Evolutionary conservation across 140 eudicot genomes (phyloP), one percentile per base, ranked within the genome.

Genomic region (Stevia rebaudiana): DNA sequence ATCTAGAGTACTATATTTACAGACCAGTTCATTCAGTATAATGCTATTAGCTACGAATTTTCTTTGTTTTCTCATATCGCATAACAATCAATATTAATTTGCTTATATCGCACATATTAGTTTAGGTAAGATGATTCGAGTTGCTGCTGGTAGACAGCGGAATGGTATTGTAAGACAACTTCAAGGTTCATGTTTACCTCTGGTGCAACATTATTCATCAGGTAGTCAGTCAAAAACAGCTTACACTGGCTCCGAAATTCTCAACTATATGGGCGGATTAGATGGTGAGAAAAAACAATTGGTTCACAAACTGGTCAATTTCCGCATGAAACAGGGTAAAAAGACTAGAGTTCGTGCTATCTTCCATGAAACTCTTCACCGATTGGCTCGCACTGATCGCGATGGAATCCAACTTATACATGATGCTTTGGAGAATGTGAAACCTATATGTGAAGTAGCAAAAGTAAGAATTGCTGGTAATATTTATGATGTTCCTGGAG

Each of bases 401-500:
- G 82, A 72, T 59, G 78, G 65, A 11, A 61, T 77, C 28, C 59
- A 72, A 41, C 61, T 77, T 36, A 77, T 77, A 42, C 19, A 65
- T 33, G 82, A 77, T 59, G 78, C 82, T 8, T 12, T 72, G 19
- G 78, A 77, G 54, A 72, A 72, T 67, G 74, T 77, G 74, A 77
- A 77, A 17, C 82, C 82, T 16, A 60, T 77, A 2, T 77, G 82
- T 61, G 78, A 77, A 46, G 79, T 78, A 3, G 75, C 77, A 10
- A 78, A 72, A 72, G 82, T 78, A 13, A 67, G 74, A 37, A 71
- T 60, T 28, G 74, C 82, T 39, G 69, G 78, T 50, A 77, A 74
- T 66, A 37, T 78, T n/a, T 72, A 67, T 68, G 76, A 74, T 74
- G 83, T 78, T 15, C 83, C 79, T 63, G 83, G 83, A 59, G 78